Evolutionary conservation across 1,284 basidiomycete species (phyloP).

Genomic region (Heterobasidion irregulare): DNA sequence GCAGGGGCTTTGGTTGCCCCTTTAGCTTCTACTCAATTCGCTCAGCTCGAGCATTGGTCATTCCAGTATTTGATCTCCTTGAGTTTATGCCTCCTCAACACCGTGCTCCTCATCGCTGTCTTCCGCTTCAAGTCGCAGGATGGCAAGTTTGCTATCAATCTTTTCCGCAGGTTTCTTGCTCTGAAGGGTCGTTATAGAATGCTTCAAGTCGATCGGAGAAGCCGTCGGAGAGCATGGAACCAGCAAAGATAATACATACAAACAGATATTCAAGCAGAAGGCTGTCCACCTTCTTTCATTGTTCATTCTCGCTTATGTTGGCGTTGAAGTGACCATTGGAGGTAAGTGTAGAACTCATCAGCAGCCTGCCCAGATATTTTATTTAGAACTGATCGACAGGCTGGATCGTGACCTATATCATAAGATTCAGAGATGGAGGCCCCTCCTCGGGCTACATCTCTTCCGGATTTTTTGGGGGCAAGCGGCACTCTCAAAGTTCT

Average conservation of each 20-base stretch:
- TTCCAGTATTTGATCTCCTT: constrained; percentile 58
- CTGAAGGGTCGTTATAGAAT: constrained; percentile 12
- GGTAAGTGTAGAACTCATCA: constrained; percentile 24
- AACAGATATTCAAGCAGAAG: constrained; percentile 28
- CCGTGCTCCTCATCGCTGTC: constrained; percentile 30
- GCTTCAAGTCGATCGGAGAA: constrained; percentile 23
- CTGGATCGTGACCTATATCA: constrained; percentile 41
- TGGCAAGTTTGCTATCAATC: not conserved
- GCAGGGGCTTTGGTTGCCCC: constrained; percentile 53
- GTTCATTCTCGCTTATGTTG: constrained; percentile 39
- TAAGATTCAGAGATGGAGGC: constrained; percentile 33
- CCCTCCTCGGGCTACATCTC: constrained; percentile 39
- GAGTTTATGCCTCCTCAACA: constrained; percentile 40
- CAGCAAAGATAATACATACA: constrained; percentile 13
- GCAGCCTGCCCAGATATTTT: constrained; percentile 18
- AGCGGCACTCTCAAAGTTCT: not conserved
- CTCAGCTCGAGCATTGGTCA: constrained; percentile 41
- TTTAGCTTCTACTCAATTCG: constrained; percentile 54
- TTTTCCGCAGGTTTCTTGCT: not conserved
- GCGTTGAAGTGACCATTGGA: constrained; percentile 38
- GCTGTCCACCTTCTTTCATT: constrained; percentile 33
- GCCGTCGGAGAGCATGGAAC: constrained; percentile 11
- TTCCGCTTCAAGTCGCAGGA: constrained; percentile 44
- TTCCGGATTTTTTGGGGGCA: constrained; percentile 40
- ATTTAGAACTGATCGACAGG: not conserved